Evolutionary conservation across 2,329 filamentous ascomycete species (phyloP).

Genomic region (Stenocarpella maydis): DNA sequence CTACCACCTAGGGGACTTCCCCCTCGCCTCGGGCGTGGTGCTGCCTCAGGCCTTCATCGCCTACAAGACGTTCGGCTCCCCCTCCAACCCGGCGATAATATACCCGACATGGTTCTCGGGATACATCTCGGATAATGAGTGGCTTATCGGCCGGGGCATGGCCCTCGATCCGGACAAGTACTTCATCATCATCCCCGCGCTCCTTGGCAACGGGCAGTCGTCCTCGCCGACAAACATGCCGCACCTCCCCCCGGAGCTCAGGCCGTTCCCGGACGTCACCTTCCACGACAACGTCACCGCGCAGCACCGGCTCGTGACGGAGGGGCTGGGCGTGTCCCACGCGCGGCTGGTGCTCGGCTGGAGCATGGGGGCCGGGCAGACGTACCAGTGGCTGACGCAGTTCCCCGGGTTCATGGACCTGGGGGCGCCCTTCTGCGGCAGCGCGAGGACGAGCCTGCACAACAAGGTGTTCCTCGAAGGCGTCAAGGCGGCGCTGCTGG

Average conservation of each 20-base stretch:
- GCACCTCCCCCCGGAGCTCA: constrained; percentile 36
- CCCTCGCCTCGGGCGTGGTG: constrained; percentile 69
- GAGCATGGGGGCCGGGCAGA: constrained; percentile 64
- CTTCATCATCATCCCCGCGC: constrained; percentile 59
- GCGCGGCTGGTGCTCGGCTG: constrained; percentile 61
- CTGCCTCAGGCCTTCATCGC: constrained; percentile 73
- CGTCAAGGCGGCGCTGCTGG: constrained; percentile 55
- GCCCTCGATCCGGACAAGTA: constrained; percentile 65
- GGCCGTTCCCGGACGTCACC: constrained; percentile 53
- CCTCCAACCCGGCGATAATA: constrained; percentile 70
- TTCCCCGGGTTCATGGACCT: constrained; percentile 57
- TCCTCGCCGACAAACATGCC: constrained; percentile 59
- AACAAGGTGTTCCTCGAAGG: constrained; percentile 65
- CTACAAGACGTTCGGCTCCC: constrained; percentile 78
- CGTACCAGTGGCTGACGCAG: constrained; percentile 60
- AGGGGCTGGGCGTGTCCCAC: constrained; percentile 50
- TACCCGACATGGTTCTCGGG: constrained; percentile 78
- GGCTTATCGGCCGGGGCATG: constrained; percentile 74
- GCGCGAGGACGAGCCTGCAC: constrained; percentile 58
- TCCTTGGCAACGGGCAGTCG: constrained; percentile 63
- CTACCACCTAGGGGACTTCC: constrained; percentile 70
- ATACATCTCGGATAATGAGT: constrained; percentile 75
- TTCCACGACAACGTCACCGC: constrained; percentile 61
- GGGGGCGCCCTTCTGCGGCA: constrained; percentile 58
- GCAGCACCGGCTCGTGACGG: constrained; percentile 53